These are phyloP conservation scores for Tephrocybe sp. DNA, from an alignment of 768 basidiomycete genomes.

Conservation along the genomic window DNA sequence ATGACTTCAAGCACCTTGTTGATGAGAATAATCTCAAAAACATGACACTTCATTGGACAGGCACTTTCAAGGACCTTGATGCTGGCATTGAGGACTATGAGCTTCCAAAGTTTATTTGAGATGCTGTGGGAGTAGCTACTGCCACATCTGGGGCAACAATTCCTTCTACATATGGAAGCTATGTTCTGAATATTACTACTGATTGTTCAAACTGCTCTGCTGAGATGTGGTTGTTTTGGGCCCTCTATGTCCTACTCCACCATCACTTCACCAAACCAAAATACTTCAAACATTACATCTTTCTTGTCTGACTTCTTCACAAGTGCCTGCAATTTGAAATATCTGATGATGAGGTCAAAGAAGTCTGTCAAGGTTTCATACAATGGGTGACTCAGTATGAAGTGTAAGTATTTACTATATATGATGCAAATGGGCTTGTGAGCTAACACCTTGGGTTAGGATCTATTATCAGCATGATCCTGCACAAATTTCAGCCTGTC, in stretches of 20 bases:
- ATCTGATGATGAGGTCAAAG: slow-evolving; percentile 16
- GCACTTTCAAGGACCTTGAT: slow-evolving; percentile 37
- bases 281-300: slow-evolving; percentile 39
- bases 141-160: slow-evolving; percentile 25
- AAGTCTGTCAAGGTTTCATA: slow-evolving; percentile 21
- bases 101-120: slow-evolving; percentile 30
- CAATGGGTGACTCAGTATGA: slow-evolving; percentile 32
- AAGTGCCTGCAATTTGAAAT: slow-evolving; percentile 33
- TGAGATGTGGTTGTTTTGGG: slow-evolving; percentile 24
- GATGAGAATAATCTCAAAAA: slow-evolving; percentile 38
- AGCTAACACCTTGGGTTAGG: background rate
- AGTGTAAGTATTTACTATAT: slow-evolving; percentile 1
- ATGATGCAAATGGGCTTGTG: background rate
- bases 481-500: slow-evolving; percentile 24
- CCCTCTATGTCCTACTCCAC: slow-evolving; percentile 18
- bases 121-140: slow-evolving; percentile 32
- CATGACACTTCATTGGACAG: slow-evolving; percentile 39
- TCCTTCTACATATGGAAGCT: slow-evolving; percentile 27
- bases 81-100: slow-evolving; percentile 24
- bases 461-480: slow-evolving; percentile 28
- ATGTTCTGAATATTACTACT: slow-evolving; percentile 24
- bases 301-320: slow-evolving; percentile 29
- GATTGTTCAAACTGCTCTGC: slow-evolving; percentile 22
- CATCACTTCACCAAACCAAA: slow-evolving; percentile 21
- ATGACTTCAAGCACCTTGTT: slow-evolving; percentile 50